Base-by-base conservation (phyloP, 1,284 basidiomycete genomes). In the Neonothopanus nambi region DNA sequence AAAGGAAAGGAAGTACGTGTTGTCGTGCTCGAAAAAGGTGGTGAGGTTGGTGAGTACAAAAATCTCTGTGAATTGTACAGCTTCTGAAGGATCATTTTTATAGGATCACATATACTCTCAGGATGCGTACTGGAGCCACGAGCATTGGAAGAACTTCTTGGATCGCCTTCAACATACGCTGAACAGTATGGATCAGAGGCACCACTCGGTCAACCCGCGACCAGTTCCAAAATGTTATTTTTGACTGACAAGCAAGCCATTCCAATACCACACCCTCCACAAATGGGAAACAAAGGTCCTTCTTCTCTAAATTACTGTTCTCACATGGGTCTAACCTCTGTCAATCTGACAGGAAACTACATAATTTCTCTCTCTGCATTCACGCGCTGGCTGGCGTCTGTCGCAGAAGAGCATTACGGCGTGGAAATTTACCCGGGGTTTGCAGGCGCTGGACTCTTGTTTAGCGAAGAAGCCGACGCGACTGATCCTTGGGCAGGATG, bases 371-470 rank as follows among this genome's bases (percentile, higher is more conserved):
- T 99, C 28, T 95, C 93, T 1, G 86, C 84, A 30, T 85, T 98
- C 57, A 89, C 92, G 0, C 81, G 91, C 1, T 99, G 96, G 96
- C 81, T 99, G 1, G 93, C 87, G 5, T 76, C 82, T 61, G 84
- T 98, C 54, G 97, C 96, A 0, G 93, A 95, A 63, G 89, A 89
- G 46, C 78, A 93, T 51, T 74, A 75, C 46, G 96, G 95, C 28
- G 94, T 98, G 26, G 96, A 99, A 71, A 89, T 99, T 46, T 99
- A 99, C 70, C 92, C 97, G 1, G 96, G 97, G 18, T 99, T 99
- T 64, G 94, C 95, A 0, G 96, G 91, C 24, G 90, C 96, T 0
- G 81, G 87, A 47, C 70, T 97, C 8, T 76, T 98, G 1, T 90
- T 91, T 65, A 80, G 84, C 51, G 76, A 84, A 17, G 82, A 85